Base-by-base conservation (phyloP, 345 rosid species). In the Reutealis trisperma region DNA sequence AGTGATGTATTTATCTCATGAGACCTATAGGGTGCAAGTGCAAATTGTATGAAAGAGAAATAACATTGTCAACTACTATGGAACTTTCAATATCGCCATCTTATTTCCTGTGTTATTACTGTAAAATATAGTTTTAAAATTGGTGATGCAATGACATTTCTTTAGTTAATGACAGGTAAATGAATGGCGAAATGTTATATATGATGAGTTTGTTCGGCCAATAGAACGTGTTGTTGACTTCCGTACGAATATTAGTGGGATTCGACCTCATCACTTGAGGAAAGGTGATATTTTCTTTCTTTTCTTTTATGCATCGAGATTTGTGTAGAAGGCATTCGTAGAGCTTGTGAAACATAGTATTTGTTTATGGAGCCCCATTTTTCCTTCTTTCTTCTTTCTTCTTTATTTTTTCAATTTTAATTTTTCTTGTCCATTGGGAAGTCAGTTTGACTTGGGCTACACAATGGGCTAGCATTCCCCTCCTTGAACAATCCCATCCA, bases 191-290 rank as follows among this genome's bases (percentile, higher is more conserved):
- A 96, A 96, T 84, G 89, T 93, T 72, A 51, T 93, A 57, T 91
- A 89, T 70, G 96, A 96, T 81, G 97, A 91, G 85, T 96, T 96
- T 86, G 99, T 92, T 71, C 91, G 88, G n/a, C 98, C 99, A 45
- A 81, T 96, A 74, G 99, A 96, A 77, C 91, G 85, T 37, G 91
- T 96, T 77, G 93, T 89, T 73, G 94, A 96, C 84, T 96, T 93
- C 71, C 96, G 97, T 6, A 93, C 99, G 16, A 85, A 65, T 52
- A 91, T 96, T 70, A 96, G 97, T 80, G 98, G 98, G 47, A 96
- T 96, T 87, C 90, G 99, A 66, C 93, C 94, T 44, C 85, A 83
- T 44, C 94, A 96, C 74, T 84, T 93, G 78, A 87, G 87, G 83
- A 93, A 96, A 75, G 99, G 99, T 81, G n/a, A 79, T 66, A 51